Base-by-base conservation (phyloP, 2,329 filamentous ascomycete species). In the Trichoderma koningii region DNA sequence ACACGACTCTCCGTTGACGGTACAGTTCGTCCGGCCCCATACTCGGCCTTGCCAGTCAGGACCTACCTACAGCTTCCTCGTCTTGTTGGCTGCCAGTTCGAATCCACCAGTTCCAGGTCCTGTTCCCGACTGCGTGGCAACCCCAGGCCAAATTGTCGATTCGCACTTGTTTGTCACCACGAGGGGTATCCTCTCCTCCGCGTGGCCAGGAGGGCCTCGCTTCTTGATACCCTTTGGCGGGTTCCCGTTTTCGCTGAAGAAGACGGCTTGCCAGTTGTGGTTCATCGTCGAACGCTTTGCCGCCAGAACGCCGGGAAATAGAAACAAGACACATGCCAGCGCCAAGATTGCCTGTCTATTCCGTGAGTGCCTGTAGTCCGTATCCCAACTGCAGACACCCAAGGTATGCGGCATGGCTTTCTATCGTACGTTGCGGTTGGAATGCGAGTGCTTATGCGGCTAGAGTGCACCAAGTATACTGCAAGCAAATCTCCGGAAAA, bases 21-120 rank as follows among this genome's bases (percentile, higher is more conserved):
- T 90, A 78, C 92, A 96, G 73, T 95, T 95, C 19, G 91, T 94
- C 62, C 92, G 83, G 14, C 88, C 92, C 92, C 91, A 95, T 30
- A 95, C 81, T 62, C 92, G 85, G 10, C 92, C 92, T 73, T 91
- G 88, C 92, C 91, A 96, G 69, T 92, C 86, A 56, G 84, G 80
- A 12, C 87, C 85, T 26, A 95, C 90, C 61, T 82, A 86, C 66
- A 93, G 79, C 48, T 83, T 83, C 67, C 76, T 84, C 62, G 82
- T 86, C 41, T 82, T 78, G 51, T 88, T 86, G 3, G 85, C 74
- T 1, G 76, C 72, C 42, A 94, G 82, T 71, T 87, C 82, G 73
- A 94, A 95, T 9, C 91, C 92, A 21, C 85, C 86, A 12, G 80
- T 82, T 3, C 82, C 81, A 7, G 91, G 89, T 0, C 88, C 88